Base-by-base conservation (phyloP, 129 eudicot species). In the Cynara cardunculus region DNA sequence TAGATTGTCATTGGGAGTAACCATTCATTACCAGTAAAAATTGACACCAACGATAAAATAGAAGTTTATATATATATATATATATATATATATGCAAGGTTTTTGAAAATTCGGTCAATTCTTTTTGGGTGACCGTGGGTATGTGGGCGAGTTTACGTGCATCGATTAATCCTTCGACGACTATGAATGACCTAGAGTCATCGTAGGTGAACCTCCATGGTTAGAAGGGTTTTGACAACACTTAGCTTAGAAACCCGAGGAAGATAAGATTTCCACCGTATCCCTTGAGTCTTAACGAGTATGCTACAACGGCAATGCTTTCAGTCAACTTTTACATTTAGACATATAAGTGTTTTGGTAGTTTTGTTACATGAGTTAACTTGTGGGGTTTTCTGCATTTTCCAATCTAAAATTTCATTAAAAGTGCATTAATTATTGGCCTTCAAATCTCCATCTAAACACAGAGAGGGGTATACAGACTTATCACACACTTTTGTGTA, bases 31-130 rank as follows among this genome's bases (percentile, higher is more conserved):
- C 31, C 59, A 53, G 41, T 30, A 69, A 70, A 82, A 74, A 59
- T 75, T 87, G 49, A 78, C 86, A 86, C 25, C 72, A 82, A 87
- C 83, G 87, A 87, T 89, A 89, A 87, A 85, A 89, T 69, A 87
- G 89, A 91, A 89, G 68, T 44, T 72, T 44, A 71, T 73, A 25
- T 62, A 72, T 74, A 22, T 25, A 27, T 64, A 72, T 78, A 35
- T 27, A 44, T 4, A 5, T 31, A 31, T 34, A 34, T 2, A 34
- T 0, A 4, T 34, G 2, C 11, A 39, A 49, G 4, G 22, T 56
- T 56, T 56, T 41, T 4, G 10, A 34, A 34, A 34, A 5, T 34
- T 0, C 8, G 7, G 39, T 37, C 13, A 37, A 37, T 2, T 1
- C 13, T 37, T 37, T 37, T 37, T 37, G 2, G 13, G 46, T 37